A percentile compares a stretch with the other conserved stretches of the same genome.
These are phyloP conservation scores for Aspergillus carlsbadensis DNA, from an alignment of 495 filamentous ascomycete species.

Conservation along the genomic window DNA sequence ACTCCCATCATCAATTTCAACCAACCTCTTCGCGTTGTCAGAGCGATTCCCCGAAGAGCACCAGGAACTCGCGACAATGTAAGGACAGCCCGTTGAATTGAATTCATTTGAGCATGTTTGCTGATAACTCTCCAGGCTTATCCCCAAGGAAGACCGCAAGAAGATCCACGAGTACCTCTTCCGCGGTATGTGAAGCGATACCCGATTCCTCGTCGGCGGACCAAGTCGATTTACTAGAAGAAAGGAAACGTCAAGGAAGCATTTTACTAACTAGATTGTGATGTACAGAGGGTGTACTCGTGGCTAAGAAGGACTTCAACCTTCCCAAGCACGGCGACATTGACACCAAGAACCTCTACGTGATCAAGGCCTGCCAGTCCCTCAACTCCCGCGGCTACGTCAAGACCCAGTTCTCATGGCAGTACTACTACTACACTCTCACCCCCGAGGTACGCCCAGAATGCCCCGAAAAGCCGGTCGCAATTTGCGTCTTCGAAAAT, in stretches of 20 bases:
- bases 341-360: slow-evolving; percentile 97
- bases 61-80: slow-evolving; percentile 62
- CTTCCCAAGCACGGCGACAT: slow-evolving; percentile 89
- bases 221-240: neutral
- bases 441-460: slow-evolving; percentile 67
- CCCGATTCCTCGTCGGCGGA: neutral
- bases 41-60: slow-evolving; percentile 60
- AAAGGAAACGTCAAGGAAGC: neutral
- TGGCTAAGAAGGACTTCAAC: slow-evolving; percentile 98
- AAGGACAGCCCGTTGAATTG: slow-evolving; percentile 16
- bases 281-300: slow-evolving; percentile 85
- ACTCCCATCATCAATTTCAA: slow-evolving; percentile 40
- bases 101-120: neutral
- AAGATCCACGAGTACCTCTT: slow-evolving; percentile 99
- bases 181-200: slow-evolving; percentile 63
- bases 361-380: slow-evolving; percentile 98
- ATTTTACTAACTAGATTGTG: slow-evolving; percentile 23
- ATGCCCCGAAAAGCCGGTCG: neutral
- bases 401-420: slow-evolving; percentile 99
- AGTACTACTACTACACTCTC: slow-evolving; percentile 99
- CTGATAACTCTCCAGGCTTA: slow-evolving; percentile 64
- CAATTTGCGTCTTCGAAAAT: neutral
- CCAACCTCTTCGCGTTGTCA: slow-evolving; percentile 45
- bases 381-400: slow-evolving; percentile 95
- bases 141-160: slow-evolving; percentile 99